A percentile compares a stretch with the other conserved stretches of the same genome.
phyloP scores from a whole-genome alignment of 1,139 yeast species.

The Geotrichum histeridarum region DNA sequence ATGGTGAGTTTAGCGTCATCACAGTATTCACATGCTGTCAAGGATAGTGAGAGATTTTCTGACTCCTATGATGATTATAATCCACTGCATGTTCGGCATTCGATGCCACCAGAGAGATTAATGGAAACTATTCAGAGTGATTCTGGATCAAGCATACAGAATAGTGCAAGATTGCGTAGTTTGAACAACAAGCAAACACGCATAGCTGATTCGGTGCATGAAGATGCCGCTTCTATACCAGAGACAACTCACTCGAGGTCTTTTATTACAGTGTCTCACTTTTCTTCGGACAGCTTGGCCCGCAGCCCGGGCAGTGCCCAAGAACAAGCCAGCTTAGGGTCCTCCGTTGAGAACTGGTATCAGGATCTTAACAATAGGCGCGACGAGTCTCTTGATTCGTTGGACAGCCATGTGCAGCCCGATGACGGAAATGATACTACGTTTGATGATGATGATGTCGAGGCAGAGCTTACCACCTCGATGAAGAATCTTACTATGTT shows the following conservation, averaged over 20 bases:
- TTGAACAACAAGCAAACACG: no score
- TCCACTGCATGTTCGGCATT: neutral
- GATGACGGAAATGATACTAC: constrained; percentile 1
- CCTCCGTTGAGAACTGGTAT: constrained; percentile 1
- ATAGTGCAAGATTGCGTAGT: no score
- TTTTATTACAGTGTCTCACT: neutral
- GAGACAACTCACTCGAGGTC: neutral
- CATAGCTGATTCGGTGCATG: no score
- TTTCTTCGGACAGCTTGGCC: neutral
- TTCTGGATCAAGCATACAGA: neutral
- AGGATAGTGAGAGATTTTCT: neutral
- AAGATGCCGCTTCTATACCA: neutral
- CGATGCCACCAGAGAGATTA: constrained; percentile 1
- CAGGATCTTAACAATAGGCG: neutral
- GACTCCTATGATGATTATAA: neutral
- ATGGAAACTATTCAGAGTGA: constrained; percentile 1
- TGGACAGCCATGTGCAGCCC: constrained; percentile 5
- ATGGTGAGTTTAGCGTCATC: neutral
- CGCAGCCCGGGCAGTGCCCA: neutral
- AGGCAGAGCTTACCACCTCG: constrained; percentile 7
- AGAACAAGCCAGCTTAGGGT: neutral
- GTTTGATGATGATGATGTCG: constrained; percentile 9
- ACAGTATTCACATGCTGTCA: constrained; percentile 1
- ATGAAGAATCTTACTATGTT: constrained; percentile 16
- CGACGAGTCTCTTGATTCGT: constrained; percentile 9